Evolutionary conservation across 371 early-diverging fungal species (phyloP).

Genomic region (Apophysomyces sp.): DNA sequence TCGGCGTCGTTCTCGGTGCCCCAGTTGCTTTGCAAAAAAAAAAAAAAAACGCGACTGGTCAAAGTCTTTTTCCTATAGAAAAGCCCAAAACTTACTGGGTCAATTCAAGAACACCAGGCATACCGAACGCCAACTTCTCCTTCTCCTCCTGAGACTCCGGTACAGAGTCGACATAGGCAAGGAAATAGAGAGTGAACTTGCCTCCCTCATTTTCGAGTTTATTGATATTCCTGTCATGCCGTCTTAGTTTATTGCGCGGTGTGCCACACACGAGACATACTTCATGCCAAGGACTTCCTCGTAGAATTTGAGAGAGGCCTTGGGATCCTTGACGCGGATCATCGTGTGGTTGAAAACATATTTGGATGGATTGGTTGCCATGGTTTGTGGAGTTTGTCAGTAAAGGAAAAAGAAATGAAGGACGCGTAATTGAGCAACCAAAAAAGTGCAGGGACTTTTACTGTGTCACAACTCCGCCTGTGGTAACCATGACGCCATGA

Average conservation of each 20-base stretch:
- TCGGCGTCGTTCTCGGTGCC: conserved; percentile 76
- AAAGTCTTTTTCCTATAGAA: neutral
- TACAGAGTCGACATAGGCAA: conserved; percentile 65
- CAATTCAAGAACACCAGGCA: conserved; percentile 80
- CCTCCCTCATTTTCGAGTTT: conserved; percentile 55
- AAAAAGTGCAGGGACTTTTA: neutral
- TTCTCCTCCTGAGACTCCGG: conserved; percentile 56
- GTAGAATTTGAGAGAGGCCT: conserved; percentile 77
- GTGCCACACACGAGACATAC: conserved; percentile 32
- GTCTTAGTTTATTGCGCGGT: neutral
- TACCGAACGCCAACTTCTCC: conserved; percentile 54
- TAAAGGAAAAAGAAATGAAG: neutral
- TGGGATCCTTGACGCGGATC: conserved; percentile 84
- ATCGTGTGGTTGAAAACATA: conserved; percentile 77
- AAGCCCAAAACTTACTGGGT: conserved; percentile 73
- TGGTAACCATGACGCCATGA: neutral
- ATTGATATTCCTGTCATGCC: conserved; percentile 50
- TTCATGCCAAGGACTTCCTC: conserved; percentile 81
- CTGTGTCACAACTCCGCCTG: neutral
- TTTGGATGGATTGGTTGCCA: conserved; percentile 35
- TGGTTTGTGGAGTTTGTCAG: conserved; percentile 6
- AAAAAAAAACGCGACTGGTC: neutral
- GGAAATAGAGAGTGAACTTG: conserved; percentile 76
- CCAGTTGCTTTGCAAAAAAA: conserved; percentile 64
- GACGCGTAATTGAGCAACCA: neutral